Evolutionary conservation across 108 stramenopile genomes (phyloP), one percentile per base, ranked within the genome.

Genomic region (Skeletonema marinoi): DNA sequence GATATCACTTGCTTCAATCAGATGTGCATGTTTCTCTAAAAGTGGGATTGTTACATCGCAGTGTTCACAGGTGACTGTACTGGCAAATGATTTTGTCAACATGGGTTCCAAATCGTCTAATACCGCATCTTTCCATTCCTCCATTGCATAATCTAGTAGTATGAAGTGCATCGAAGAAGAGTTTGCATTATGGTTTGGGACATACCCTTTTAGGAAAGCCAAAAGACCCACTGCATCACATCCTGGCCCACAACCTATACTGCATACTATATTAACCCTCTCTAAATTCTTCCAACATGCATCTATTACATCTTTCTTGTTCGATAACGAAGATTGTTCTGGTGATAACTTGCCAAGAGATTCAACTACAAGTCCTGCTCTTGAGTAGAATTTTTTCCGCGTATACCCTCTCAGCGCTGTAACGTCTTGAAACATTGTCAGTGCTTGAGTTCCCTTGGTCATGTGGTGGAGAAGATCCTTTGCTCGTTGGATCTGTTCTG

Each of bases 181-280:
- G 4, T 32, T 66, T 56, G 50, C 60, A 2, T 69, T 10, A 3
- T 71, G 63, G 60, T 62, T 60, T 8, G 33, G 58, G 9, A 66
- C 44, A 42, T 31, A 60, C 36, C 38, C 41, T 63, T 61, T 67
- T 72, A 84, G 83, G 82, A 89, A 65, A 14, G 66, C 69, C 65
- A 68, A 39, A 30, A 88, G 51, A n/a, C 93, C 90, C 2, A 88
- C 76, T 25, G 78, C 81, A 81, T 93, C 93, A 65, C 83, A 88
- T 2, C 90, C 93, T 11, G 90, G 90, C 0, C 93, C 93, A 71
- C 90, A 93, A 12, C 93, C 93, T 54, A 93, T 83, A 58, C 86
- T 88, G 48, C 83, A 78, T 8, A 88, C 68, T 2, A 36, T 51
- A 44, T 75, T 29, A 25, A 88, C 63, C 14, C 62, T 25, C 3